Percentiles rank a stretch among this genome's conserved stretches.
Evolutionary conservation across 495 filamentous ascomycete genomes (phyloP).

Genomic region (Aspergillus haitiensis): DNA sequence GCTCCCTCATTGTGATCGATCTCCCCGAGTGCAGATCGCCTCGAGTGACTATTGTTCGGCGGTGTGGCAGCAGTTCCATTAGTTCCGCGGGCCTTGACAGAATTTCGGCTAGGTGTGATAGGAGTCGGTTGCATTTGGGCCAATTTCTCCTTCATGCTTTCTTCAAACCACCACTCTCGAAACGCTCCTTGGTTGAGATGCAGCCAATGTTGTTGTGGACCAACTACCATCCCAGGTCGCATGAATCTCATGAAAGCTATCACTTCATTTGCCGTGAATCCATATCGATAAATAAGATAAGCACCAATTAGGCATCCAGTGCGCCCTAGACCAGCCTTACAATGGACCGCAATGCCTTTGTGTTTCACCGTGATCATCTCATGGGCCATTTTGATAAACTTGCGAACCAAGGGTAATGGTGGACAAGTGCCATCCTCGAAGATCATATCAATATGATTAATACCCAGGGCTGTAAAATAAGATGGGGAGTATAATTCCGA

Average conservation of each 20-base stretch:
- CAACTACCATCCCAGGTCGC: conserved; percentile 98
- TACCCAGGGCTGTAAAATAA: conserved; percentile 92
- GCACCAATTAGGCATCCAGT: conserved; percentile 96
- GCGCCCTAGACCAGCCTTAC: conserved; percentile 95
- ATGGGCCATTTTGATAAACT: conserved; percentile 93
- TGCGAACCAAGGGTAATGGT: conserved; percentile 75
- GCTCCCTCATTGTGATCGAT: conserved; percentile 74
- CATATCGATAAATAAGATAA: conserved; percentile 95
- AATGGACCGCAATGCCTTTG: conserved; percentile 93
- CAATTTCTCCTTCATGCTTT: conserved; percentile 70
- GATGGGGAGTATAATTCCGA: conserved; percentile 92
- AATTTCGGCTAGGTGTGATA: conserved; percentile 74
- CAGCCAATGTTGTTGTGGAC: conserved; percentile 99
- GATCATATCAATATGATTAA: conserved; percentile 97
- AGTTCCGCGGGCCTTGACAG: conserved; percentile 48
- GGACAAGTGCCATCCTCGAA: conserved; percentile 99
- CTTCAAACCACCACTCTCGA: conserved; percentile 97
- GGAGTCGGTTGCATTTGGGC: conserved; percentile 57
- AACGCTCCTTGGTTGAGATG: conserved; percentile 96
- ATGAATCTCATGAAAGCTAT: conserved; percentile 99
- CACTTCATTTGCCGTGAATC: conserved; percentile 97
- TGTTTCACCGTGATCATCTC: conserved; percentile 86
- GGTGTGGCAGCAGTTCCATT: conserved; percentile 77
- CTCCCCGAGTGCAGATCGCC: conserved; percentile 83
- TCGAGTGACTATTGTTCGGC: conserved; percentile 70